Conservation (phyloP, 106 monocot genomes). For the Platanthera guangdongensis region DNA sequence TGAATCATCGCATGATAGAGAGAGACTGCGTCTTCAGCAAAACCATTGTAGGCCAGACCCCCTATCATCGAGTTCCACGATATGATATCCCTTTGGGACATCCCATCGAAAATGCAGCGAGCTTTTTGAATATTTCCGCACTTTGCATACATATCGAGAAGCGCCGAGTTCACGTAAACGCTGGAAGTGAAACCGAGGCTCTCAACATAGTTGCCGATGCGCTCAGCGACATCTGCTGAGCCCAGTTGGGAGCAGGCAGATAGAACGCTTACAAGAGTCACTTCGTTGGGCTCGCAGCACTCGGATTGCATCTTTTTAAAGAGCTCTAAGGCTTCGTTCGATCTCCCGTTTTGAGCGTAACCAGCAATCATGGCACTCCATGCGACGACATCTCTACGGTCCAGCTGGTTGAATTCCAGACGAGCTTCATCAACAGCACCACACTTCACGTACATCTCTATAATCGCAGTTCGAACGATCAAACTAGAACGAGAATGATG, state of each 20-base stretch:
- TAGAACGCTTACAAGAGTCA: conserved; percentile 71
- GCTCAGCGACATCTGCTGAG: conserved; percentile 51
- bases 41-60: conserved; percentile 69
- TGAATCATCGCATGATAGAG: conserved; percentile 51
- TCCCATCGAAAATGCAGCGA: conserved; percentile 38
- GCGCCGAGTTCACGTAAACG: conserved; percentile 58
- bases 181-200: conserved; percentile 23
- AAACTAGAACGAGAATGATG: conserved; percentile 29
- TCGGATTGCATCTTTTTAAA: conserved; percentile 63
- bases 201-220: conserved; percentile 58
- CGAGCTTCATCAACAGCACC: conserved; percentile 76
- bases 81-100: conserved; percentile 54
- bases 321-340: conserved; percentile 62
- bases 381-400: conserved; percentile 57
- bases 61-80: conserved; percentile 92
- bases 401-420: conserved; percentile 56
- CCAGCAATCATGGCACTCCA: conserved; percentile 96
- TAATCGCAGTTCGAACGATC: conserved; percentile 66
- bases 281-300: conserved; percentile 57
- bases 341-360: conserved; percentile 87
- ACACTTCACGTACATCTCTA: conserved; percentile 87
- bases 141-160: conserved; percentile 82
- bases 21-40: conserved; percentile 49
- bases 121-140: conserved; percentile 72
- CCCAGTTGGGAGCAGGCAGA: conserved; percentile 82